phyloP scores from a whole-genome alignment of 2,329 filamentous ascomycete genomes.

The Penicillium sp. region DNA sequence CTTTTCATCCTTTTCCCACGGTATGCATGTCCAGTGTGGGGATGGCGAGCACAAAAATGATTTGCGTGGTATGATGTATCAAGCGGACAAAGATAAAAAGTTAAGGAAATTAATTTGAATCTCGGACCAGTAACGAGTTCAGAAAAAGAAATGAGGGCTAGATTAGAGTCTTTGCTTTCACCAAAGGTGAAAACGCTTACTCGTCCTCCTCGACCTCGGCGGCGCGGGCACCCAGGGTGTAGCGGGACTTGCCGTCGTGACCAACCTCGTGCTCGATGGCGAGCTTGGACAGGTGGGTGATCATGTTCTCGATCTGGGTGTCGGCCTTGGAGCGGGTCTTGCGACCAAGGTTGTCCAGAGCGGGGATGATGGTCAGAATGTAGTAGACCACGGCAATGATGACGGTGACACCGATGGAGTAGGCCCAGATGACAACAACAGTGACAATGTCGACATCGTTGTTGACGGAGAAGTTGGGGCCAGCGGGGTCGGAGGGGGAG shows the following conservation, averaged over 20 bases:
- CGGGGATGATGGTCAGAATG: conserved; percentile 50
- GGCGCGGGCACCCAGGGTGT: conserved; percentile 46
- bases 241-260: conserved; percentile 50
- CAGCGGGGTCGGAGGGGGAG: conserved; percentile 33
- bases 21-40: conserved; percentile 31
- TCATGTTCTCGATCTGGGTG: conserved; percentile 59
- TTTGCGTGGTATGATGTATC: conserved; percentile 23
- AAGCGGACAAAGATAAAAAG: conserved; percentile 17
- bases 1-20: conserved; percentile 22
- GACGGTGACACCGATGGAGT: conserved; percentile 58
- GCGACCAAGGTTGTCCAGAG: conserved; percentile 57
- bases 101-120: conserved; percentile 25
- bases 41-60: conserved; percentile 33
- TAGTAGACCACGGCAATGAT: conserved; percentile 59
- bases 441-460: conserved; percentile 63
- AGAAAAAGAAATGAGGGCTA: conserved; percentile 23
- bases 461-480: conserved; percentile 44
- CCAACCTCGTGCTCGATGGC: conserved; percentile 56
- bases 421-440: conserved; percentile 57
- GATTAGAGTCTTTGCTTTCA: conserved; percentile 12
- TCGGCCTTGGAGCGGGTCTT: conserved; percentile 56
- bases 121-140: conserved; percentile 41
- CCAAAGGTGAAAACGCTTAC: conserved; percentile 35
- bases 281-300: conserved; percentile 56
- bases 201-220: conserved; percentile 52